These are phyloP conservation scores for Clohesyomyces aquaticus DNA, from an alignment of 495 filamentous ascomycete species.

Conservation along the genomic window DNA sequence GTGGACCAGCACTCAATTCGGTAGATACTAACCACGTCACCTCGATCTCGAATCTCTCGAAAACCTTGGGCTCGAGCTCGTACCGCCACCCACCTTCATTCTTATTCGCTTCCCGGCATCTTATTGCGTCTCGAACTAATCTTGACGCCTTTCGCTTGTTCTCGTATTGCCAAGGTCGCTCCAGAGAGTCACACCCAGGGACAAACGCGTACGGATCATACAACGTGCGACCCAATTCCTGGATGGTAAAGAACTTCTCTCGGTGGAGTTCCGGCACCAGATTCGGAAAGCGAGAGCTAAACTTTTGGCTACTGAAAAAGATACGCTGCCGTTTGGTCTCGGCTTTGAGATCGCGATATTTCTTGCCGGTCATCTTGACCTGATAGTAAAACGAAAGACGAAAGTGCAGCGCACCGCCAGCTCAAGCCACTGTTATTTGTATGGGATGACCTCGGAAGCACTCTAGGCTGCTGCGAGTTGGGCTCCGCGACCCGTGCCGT, in stretches of 20 bases:
- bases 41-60: slow-evolving; percentile 30
- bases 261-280: background rate
- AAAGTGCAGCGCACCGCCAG: no score
- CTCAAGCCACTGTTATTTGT: no score
- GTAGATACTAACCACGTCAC: slow-evolving; percentile 17
- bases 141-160: background rate
- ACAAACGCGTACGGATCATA: background rate
- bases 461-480: no score
- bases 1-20: background rate
- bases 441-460: no score
- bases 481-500: no score
- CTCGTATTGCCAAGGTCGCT: background rate
- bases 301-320: background rate
- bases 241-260: background rate
- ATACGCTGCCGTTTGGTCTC: background rate
- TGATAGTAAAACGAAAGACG: no score
- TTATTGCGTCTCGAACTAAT: background rate
- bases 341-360: background rate
- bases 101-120: slow-evolving; percentile 17
- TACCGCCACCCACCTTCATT: slow-evolving; percentile 27
- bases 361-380: background rate
- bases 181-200: background rate
- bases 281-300: background rate
- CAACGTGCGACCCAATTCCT: background rate
- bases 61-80: slow-evolving; percentile 17